Evolutionary conservation across 768 basidiomycete species (phyloP), one percentile per base, ranked within the genome.

Genomic region (Amanita jacksonii): DNA sequence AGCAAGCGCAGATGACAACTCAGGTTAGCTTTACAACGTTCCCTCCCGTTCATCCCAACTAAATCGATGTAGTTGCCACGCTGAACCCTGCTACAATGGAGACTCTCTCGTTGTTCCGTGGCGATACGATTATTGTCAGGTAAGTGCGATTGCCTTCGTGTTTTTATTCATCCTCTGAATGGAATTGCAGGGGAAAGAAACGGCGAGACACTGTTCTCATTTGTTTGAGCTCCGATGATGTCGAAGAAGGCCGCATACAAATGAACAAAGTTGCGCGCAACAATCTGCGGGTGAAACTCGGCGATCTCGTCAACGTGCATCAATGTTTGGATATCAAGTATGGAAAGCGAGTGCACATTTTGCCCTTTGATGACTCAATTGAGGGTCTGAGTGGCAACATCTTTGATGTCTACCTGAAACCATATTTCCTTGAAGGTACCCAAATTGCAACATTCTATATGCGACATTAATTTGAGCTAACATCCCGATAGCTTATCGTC

Each of bases 201-300:
- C 82, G 96, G 58, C 82, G 85, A 55, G 93, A 98, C 56, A 97
- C 94, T 6, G 96, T 99, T 33, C 81, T 99, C 49, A 98, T 98
- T 61, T 96, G 92, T 57, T 65, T 99, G 57, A 86, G 85, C 57
- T 87, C 86, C 31, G 96, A 98, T 57, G 90, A 94, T 49, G 89
- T 98, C 49, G 96, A 97, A 55, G 96, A 98, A 65, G 94, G 96
- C 46, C 88, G 89, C 61, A 93, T 99, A 51, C 93, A 96, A 57
- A 70, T 99, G 67, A 99, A 99, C 81, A 98, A 98, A 66, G 96
- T 99, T 27, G 96, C 96, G n/a, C 89, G 96, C 46, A 94, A 97
- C 70, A 98, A 99, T 67, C 67, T 98, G 37, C 88, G 94, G 44
- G 90, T 98, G 54, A 98, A 97, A 70, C 81, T 98, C 33, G 94